A percentile compares a stretch with the other conserved stretches of the same genome.
Evolutionary conservation across 1,284 basidiomycete genomes (phyloP).

Genomic region (Melanopsichium pennsylvanicum): DNA sequence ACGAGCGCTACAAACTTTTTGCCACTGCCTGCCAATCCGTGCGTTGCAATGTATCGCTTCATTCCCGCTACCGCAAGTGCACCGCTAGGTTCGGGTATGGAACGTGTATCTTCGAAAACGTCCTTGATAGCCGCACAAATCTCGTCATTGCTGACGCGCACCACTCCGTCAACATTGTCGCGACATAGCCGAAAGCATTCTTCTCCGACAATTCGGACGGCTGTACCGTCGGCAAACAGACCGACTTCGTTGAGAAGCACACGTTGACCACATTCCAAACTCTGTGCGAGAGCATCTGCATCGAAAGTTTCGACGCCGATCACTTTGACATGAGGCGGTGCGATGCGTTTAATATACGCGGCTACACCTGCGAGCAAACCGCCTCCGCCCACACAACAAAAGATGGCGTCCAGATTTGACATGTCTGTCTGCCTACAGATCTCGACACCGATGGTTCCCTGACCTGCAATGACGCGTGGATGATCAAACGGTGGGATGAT

Average conservation of each 20-base stretch:
- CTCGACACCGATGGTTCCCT: slow-evolving; percentile 94
- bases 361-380: slow-evolving; percentile 88
- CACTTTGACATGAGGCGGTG: slow-evolving; percentile 81
- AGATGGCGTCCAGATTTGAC: slow-evolving; percentile 78
- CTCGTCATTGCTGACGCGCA: slow-evolving; percentile 91
- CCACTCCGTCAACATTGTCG: slow-evolving; percentile 82
- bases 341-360: slow-evolving; percentile 92
- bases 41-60: slow-evolving; percentile 84
- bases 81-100: slow-evolving; percentile 89
- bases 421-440: slow-evolving; percentile 69
- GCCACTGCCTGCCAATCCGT: slow-evolving; percentile 80
- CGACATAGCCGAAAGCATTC: slow-evolving; percentile 93
- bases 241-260: slow-evolving; percentile 89
- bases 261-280: slow-evolving; percentile 73
- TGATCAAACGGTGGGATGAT: slow-evolving; percentile 99
- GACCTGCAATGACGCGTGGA: slow-evolving; percentile 94
- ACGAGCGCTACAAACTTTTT: slow-evolving; percentile 90
- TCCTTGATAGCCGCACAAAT: slow-evolving; percentile 99
- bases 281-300: slow-evolving; percentile 88
- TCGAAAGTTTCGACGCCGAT: slow-evolving; percentile 95
- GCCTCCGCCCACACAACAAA: slow-evolving; percentile 90
- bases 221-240: slow-evolving; percentile 97
- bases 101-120: slow-evolving; percentile 78
- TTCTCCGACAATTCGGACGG: slow-evolving; percentile 93
- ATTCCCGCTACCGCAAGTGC: slow-evolving; percentile 90